Base-by-base conservation (phyloP, 2,329 filamentous ascomycete genomes). In the Neonectria hederae region DNA sequence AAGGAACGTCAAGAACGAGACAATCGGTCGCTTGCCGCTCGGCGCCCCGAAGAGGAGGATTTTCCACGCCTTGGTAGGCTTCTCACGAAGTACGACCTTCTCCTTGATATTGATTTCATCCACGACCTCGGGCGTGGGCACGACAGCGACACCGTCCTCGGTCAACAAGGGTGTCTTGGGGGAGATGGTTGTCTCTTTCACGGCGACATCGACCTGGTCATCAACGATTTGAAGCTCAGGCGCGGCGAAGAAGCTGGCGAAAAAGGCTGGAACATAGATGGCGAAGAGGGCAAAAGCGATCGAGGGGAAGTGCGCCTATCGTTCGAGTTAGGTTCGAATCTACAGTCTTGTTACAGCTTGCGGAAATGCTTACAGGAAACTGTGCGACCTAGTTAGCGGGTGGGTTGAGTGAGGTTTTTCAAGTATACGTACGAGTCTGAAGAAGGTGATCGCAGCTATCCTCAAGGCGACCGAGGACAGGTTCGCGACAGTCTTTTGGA, bases 1-100 rank as follows among this genome's bases (percentile, higher is more conserved):
- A 28, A 89, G 78, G 55, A 94, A 87, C 0, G 92, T 92, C 26
- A 89, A 70, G 51, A 87, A 79, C 21, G 92, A 95, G 71, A 89
- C 84, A 22, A 89, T 72, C 13, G 87, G 81, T 55, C 89, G 93
- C n/a, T 83, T 85, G 7, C 91, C 87, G 71, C 89, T 93, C 1
- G 96, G 95, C 0, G 90, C 81, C 4, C 96, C 96, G 3, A 88
- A 88, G 24, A 97, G 79, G 7, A 98, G 81, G 3, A 92, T 92
- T 68, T 84, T 86, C 69, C 91, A 80, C 1, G 87, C 80, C 22
- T 83, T 83, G 2, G 86, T 77, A 13, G 86, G 82, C 70, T 86
- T 86, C 73, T 90, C 83, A 54, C 86, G 81, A 17, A 91, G 71
- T 11, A 88, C 75, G 4, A 92, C 78, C 0, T 85, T 89, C 75